Evolutionary conservation across 805 yeast genomes (phyloP).

Genomic region (Brettanomyces sp.): DNA sequence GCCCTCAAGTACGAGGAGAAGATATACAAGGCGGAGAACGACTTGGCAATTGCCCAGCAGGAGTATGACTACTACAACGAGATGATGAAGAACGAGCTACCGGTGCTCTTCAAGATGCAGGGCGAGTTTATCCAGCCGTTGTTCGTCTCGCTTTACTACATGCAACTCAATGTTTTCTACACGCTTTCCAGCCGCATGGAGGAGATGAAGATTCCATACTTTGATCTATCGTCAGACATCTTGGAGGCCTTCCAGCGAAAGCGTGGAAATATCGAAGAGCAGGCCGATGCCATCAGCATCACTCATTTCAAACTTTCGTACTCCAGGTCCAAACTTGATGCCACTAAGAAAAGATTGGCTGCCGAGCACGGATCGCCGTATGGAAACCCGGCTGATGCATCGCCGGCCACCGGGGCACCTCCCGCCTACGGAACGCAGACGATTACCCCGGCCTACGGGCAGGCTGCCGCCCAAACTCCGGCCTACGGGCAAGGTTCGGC

Average conservation of each 20-base stretch:
- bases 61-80: conserved; percentile 95
- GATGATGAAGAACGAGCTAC: conserved; percentile 84
- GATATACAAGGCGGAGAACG: conserved; percentile 82
- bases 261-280: conserved; percentile 87
- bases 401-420: conserved; percentile 19
- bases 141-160: conserved; percentile 88
- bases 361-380: conserved; percentile 30
- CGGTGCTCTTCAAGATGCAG: conserved; percentile 78
- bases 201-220: conserved; percentile 94
- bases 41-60: conserved; percentile 82
- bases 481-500: conserved; percentile 17
- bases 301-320: conserved; percentile 87
- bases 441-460: conserved; percentile 23
- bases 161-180: conserved; percentile 96
- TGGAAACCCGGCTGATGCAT: conserved; percentile 21
- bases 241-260: conserved; percentile 69
- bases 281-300: conserved; percentile 79
- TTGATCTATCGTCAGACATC: conserved; percentile 78
- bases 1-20: conserved; percentile 50
- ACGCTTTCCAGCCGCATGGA: conserved; percentile 86
- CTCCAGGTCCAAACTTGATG: conserved; percentile 75
- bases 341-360: conserved; percentile 69
- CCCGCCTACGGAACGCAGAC: conserved; percentile 12
- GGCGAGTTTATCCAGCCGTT: conserved; percentile 88
- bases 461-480: not conserved